Conservation (phyloP, 345 rosid genomes). For the Corchorus capsularis region DNA sequence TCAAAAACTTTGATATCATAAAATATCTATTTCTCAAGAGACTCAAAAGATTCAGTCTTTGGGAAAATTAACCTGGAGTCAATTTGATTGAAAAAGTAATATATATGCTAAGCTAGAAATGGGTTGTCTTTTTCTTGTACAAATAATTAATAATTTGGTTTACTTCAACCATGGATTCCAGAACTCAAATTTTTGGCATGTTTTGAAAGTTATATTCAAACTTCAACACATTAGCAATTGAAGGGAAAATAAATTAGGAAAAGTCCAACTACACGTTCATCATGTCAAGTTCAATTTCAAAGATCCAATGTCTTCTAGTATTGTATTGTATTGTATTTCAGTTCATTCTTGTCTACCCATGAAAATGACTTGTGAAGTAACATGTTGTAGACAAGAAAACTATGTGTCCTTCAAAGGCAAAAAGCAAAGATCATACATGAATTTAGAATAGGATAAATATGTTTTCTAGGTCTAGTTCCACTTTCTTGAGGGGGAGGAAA, state of each 20-base stretch:
- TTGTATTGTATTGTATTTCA: not conserved
- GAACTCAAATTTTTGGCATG: not conserved
- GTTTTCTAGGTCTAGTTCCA: not conserved
- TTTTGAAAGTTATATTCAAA: not conserved
- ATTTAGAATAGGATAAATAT: not conserved
- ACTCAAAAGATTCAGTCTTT: not conserved
- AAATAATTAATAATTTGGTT: not conserved
- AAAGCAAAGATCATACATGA: not conserved
- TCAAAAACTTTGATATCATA: not conserved
- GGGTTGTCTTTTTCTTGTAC: not conserved
- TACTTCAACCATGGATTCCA: not conserved
- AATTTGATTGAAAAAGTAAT: not conserved
- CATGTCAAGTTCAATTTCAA: not conserved
- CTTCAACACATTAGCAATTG: not conserved
- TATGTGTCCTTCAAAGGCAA: conserved; percentile 2
- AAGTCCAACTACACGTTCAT: not conserved
- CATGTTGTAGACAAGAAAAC: not conserved
- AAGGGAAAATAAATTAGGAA: not conserved
- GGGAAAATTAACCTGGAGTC: not conserved
- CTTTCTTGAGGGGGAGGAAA: not conserved
- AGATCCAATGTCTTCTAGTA: not conserved
- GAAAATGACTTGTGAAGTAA: not conserved
- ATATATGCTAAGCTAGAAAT: not conserved
- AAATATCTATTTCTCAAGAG: not conserved
- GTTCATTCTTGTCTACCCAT: not conserved